Evolutionary conservation across 495 filamentous ascomycete genomes (phyloP), one percentile per base, ranked within the genome.

Genomic region (Mycothermus thermophilus): DNA sequence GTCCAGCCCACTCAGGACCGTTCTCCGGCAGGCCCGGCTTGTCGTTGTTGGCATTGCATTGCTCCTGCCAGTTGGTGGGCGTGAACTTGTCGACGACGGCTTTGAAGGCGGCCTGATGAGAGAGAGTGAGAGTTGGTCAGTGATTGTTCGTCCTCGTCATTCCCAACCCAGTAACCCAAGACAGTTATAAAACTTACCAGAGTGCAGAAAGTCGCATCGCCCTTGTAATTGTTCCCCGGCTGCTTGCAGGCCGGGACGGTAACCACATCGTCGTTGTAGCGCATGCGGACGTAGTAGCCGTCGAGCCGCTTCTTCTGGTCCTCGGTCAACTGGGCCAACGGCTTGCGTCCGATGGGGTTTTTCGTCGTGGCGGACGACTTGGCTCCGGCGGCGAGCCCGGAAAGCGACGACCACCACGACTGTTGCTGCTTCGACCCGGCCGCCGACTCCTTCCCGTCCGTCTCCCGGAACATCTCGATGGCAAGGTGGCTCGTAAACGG

Each of bases 191-290:
- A 17, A 58, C 73, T 57, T 59, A 81, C 77, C 44, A 97, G 50
- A 1, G 90, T 97, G 61, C 90, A 96, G 52, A 97, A 93, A 15
- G 69, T 81, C 42, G 86, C 79, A 50, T 97, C 81, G 3, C 85
- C 86, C 18, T 86, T 72, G 4, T 93, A 66, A 58, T 97, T 90
- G 26, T 86, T 93, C 19, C 83, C 82, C 1, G 67, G 53, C 22
- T 64, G 58, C 39, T 67, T 74, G 51, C 90, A 97, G 18, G 84
- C 85, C 5, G 86, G 87, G 32, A 96, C 71, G 8, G 63, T 68
- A 46, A 95, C 69, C 0, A 81, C 72, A 26, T 67, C 63, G 53
- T 96, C 88, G 44, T 97, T 96, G 56, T 90, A 96, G 35, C 86
- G 70, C 36, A 97, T 55, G n/a, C 90, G 75, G n/a, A 97, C 88